phyloP scores from a whole-genome alignment of 257 asterid genomes.

The Verbascum thapsus region DNA sequence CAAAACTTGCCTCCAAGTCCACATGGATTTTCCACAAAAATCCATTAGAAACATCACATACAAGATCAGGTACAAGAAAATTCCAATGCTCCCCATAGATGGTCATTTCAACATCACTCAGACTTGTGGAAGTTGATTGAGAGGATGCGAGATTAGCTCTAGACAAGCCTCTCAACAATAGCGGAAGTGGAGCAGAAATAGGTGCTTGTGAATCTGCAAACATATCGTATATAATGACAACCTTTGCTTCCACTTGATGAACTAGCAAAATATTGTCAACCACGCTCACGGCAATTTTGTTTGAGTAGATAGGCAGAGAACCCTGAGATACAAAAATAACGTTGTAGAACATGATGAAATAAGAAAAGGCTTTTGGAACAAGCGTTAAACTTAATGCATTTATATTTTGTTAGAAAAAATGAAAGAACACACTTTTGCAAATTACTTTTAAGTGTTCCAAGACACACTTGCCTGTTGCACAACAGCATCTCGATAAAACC shows the following conservation, averaged over 20 bases:
- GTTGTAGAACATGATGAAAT: conserved; percentile 26
- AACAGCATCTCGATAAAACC: conserved; percentile 95
- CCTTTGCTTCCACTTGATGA: conserved; percentile 97
- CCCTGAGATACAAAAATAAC: conserved; percentile 58
- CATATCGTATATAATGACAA: conserved; percentile 80
- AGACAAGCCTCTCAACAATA: conserved; percentile 70
- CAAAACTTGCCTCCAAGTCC: conserved; percentile 85
- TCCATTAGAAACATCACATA: conserved; percentile 73
- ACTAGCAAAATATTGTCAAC: conserved; percentile 86
- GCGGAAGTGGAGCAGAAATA: conserved; percentile 94
- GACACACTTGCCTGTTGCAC: conserved; percentile 70
- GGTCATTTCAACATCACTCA: conserved; percentile 48
- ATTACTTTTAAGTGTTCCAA: conserved; percentile 17
- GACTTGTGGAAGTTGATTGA: conserved; percentile 43
- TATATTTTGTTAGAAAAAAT: too few species aligned
- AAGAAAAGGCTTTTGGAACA: conserved; percentile 6
- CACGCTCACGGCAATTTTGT: conserved; percentile 68
- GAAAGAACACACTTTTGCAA: too few species aligned
- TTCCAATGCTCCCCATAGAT: conserved; percentile 82
- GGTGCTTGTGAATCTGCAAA: conserved; percentile 77
- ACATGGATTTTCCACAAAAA: conserved; percentile 76
- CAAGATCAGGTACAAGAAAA: conserved; percentile 86
- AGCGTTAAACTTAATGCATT: too few species aligned
- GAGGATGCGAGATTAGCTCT: conserved; percentile 51
- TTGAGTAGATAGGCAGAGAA: conserved; percentile 83